phyloP scores from a whole-genome alignment of 176 grass and related monocot genomes.

The barley (Hordeum vulgare) region MorexV3_pseudomolecules_assembly NC_058520.1:100828146-100828645 shows the following conservation, averaged over 20 bases:
- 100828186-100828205: conserved; percentile 72
- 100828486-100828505: neutral
- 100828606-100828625: neutral
- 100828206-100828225: conserved; percentile 71
- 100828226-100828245: conserved; percentile 74
- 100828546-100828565: neutral
- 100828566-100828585: neutral
- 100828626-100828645: neutral
- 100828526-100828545: neutral
- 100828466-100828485: neutral
- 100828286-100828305: neutral
- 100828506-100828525: neutral
- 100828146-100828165: conserved; percentile 80
- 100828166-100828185: conserved; percentile 87
- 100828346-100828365: neutral
- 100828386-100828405: neutral
- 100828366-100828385: neutral
- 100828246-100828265: neutral
- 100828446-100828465: neutral
- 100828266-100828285: conserved; percentile 28
- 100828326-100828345: neutral
- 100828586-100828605: neutral
- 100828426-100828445: neutral
- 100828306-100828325: neutral
- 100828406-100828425: neutral